Conservation (phyloP, 306 rosid species). For the Vigna hirtella region DNA sequence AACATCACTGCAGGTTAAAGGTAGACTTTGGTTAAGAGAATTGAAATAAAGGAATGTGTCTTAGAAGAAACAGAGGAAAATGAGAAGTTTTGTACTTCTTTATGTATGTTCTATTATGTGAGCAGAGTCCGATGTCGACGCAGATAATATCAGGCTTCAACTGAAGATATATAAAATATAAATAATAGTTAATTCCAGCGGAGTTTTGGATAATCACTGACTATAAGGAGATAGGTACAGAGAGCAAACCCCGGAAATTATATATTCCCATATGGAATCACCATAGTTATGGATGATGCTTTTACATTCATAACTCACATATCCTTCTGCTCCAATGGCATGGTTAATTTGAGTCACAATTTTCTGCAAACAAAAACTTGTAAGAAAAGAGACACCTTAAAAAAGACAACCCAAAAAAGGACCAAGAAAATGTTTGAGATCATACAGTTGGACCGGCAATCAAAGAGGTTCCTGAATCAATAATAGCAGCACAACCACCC, state of each 20-base stretch:
- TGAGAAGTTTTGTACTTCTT: conserved; percentile 45
- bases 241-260: conserved; percentile 65
- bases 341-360: conserved; percentile 76
- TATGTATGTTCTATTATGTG: conserved; percentile 41
- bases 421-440: conserved; percentile 25
- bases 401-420: not conserved
- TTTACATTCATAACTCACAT: conserved; percentile 72
- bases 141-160: conserved; percentile 61
- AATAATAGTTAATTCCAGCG: conserved; percentile 33
- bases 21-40: conserved; percentile 28
- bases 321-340: conserved; percentile 79
- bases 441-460: conserved; percentile 85
- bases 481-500: conserved; percentile 76
- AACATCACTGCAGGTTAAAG: conserved; percentile 35
- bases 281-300: conserved; percentile 61
- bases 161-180: conserved; percentile 47
- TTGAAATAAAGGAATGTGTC: not conserved
- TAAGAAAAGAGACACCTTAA: conserved; percentile 30
- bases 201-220: conserved; percentile 23
- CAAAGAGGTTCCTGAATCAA: conserved; percentile 89
- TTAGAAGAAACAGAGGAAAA: conserved; percentile 22
- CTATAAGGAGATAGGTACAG: conserved; percentile 10
- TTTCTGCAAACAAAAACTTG: conserved; percentile 49
- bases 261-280: conserved; percentile 65
- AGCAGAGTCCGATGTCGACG: conserved; percentile 66